These are phyloP conservation scores for Ormosia emarginata DNA, from an alignment of 306 rosid genomes.

Conservation along the genomic window DNA sequence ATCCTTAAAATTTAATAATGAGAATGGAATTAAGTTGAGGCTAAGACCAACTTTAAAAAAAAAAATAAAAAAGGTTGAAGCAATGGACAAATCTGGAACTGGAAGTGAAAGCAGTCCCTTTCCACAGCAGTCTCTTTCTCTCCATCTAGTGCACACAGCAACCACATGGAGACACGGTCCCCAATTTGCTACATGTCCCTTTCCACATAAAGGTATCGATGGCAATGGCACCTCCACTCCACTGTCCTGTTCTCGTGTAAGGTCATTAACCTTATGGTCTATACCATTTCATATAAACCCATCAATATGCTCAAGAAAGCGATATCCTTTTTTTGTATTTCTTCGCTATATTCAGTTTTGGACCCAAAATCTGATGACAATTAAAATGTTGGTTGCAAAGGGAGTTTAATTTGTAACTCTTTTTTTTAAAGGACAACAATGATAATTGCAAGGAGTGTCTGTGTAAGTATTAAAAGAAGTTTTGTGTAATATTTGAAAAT, in stretches of 20 bases:
- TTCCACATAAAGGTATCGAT: conserved; percentile 34
- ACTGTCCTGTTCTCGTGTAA: conserved; percentile 23
- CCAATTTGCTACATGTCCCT: conserved; percentile 2
- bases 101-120: neutral
- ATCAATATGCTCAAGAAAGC: neutral
- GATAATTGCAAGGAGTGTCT: no score
- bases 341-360: neutral
- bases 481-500: no score
- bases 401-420: neutral
- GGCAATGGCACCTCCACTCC: conserved; percentile 9
- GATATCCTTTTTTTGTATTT: conserved; percentile 4
- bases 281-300: neutral
- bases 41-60: neutral
- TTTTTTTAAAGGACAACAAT: no score
- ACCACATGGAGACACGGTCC: conserved; percentile 32
- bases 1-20: neutral
- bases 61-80: neutral
- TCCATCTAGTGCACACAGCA: neutral
- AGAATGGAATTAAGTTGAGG: neutral
- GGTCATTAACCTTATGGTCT: neutral
- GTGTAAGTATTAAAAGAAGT: no score
- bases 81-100: neutral
- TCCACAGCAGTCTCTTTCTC: no score
- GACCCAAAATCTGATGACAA: neutral
- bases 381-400: neutral